Evolutionary conservation across 495 filamentous ascomycete species (phyloP), one percentile per base, ranked within the genome.

Genomic region (Penicillium odoratum): DNA sequence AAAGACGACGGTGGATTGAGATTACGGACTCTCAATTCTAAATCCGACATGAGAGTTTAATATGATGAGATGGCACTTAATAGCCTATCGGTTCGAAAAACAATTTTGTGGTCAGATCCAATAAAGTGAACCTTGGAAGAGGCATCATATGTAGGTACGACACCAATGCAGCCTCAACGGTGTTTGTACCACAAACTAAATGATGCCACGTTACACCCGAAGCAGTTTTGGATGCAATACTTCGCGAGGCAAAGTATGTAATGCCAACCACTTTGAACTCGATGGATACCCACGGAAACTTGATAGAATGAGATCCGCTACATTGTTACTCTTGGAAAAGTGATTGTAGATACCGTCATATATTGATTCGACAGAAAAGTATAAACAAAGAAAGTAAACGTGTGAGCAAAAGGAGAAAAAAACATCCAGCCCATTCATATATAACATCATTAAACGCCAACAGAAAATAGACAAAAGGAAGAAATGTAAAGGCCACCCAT

Each of bases 361-460:
- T 40, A 40, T 40, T 40, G 13, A 40, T 4, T 40, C 4, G 21
- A 28, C 21, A 21, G 21, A 21, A 2, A 0, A 29, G 11, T 47
- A 48, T 48, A 6, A 31, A 48, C 46, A 48, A 31, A 16, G 26
- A 48, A 48, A 48, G 8, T 16, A 1, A 4, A 46, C 18, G 1
- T 7, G 31, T 48, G 31, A 16, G 31, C 46, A 48, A 48, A 48
- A 16, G 46, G 16, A 48, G 31, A 18, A 53, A 29, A 43, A 61
- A 58, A 18, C 33, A 52, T 45, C 26, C 56, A 55, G 61, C 55
- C 61, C 15, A 6, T 43, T 48, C 58, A n/a, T 60, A 62, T 59
- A 58, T 62, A 62, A 63, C 63, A 65, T 58, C 44, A 8, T 61
- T 47, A 51, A 60, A 45, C 60, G 56, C 62, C 62, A 56, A 48